phyloP scores from a whole-genome alignment of 345 rosid species.

The Gossypioides kirkii region DNA sequence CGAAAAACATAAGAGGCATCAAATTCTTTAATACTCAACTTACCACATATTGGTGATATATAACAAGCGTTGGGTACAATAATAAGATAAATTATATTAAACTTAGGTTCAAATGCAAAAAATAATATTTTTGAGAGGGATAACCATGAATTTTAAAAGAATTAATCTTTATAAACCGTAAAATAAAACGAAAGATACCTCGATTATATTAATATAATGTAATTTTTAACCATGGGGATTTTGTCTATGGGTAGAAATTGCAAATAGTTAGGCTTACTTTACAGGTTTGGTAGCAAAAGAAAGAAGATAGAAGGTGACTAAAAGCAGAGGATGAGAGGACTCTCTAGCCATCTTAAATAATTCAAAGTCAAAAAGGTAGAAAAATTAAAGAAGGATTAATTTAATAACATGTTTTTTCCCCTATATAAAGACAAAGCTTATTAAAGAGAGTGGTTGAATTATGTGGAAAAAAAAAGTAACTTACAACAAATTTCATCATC shows the following conservation, averaged over 20 bases:
- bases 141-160: rapidly evolving
- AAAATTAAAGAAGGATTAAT: neutral
- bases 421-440: neutral
- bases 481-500: neutral
- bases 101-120: too few species aligned
- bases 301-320: neutral
- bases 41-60: too few species aligned
- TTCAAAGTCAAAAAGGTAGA: conserved; percentile 6
- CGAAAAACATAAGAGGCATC: too few species aligned
- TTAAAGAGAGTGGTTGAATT: neutral
- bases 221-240: neutral
- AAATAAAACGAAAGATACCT: too few species aligned
- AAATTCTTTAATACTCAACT: too few species aligned
- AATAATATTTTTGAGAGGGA: too few species aligned
- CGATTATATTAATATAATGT: too few species aligned
- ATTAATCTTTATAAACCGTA: rapidly evolving
- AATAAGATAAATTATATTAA: too few species aligned
- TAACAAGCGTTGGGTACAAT: too few species aligned
- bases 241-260: neutral
- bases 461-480: neutral
- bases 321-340: neutral
- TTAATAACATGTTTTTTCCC: neutral
- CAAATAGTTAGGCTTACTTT: neutral
- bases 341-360: neutral
- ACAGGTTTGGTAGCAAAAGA: neutral